A percentile compares a stretch with the other conserved stretches of the same genome.
Evolutionary conservation across 192 early-diverging fungal species (phyloP).

Genomic region (Coemansia reversa): DNA sequence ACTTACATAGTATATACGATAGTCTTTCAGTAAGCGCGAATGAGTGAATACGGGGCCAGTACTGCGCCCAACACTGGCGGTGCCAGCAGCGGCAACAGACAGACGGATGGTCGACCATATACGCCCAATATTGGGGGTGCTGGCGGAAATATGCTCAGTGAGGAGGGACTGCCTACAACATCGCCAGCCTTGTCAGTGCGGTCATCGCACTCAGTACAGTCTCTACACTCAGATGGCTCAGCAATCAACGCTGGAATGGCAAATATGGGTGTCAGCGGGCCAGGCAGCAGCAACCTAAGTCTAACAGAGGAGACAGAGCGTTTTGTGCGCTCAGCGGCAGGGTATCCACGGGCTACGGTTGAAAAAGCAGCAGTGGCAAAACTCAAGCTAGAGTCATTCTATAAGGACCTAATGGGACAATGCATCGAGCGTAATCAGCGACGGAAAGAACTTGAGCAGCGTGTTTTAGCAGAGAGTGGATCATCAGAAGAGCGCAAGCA

Average conservation of each 20-base stretch:
- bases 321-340: constrained; percentile 71
- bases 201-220: constrained; percentile 48
- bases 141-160: constrained; percentile 29
- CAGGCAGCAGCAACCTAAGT: constrained; percentile 23
- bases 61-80: constrained; percentile 43
- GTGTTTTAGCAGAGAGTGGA: constrained; percentile 69
- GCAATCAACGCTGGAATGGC: constrained; percentile 54
- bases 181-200: constrained; percentile 52
- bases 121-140: constrained; percentile 46
- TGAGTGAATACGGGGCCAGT: constrained; percentile 56
- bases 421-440: constrained; percentile 83
- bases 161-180: constrained; percentile 27
- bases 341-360: constrained; percentile 72
- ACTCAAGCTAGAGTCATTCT: constrained; percentile 89
- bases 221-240: constrained; percentile 45
- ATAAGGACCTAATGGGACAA: constrained; percentile 84
- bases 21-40: constrained; percentile 9
- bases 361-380: constrained; percentile 90
- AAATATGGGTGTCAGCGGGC: constrained; percentile 51
- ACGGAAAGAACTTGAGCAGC: constrained; percentile 77
- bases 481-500: constrained; percentile 83
- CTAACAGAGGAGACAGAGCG: constrained; percentile 51
- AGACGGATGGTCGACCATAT: constrained; percentile 38
- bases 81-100: constrained; percentile 36
- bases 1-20: not conserved